phyloP scores from a whole-genome alignment of 306 rosid genomes.

The Adenanthera pavonina region DNA sequence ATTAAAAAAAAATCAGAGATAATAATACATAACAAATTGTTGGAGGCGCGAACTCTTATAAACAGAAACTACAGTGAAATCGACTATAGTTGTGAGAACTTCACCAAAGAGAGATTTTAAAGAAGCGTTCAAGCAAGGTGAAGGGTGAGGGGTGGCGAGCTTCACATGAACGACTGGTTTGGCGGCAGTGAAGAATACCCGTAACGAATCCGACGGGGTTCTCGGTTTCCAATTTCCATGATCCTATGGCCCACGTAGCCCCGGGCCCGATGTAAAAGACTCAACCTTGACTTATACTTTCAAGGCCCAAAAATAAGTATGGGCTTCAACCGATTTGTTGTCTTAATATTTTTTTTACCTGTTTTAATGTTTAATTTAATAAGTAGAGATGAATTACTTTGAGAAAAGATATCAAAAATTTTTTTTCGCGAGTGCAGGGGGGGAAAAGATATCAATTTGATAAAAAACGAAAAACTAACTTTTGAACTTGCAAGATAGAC shows the following conservation, averaged over 20 bases:
- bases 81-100: not conserved
- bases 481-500: no score
- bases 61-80: not conserved
- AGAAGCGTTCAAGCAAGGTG: not conserved
- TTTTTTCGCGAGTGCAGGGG: no score
- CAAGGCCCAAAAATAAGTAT: no score
- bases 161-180: not conserved
- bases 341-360: no score
- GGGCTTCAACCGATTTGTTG: no score
- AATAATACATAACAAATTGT: not conserved
- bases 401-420: no score
- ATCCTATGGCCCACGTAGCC: not conserved
- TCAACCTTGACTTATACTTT: not conserved
- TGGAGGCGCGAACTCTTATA: not conserved
- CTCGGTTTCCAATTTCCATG: no score
- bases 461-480: no score
- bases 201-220: not conserved
- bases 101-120: not conserved
- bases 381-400: no score
- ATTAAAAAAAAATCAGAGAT: not conserved
- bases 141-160: not conserved
- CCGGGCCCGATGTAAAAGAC: not conserved
- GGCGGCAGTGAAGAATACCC: not conserved
- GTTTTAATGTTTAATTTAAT: no score
- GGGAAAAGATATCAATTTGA: no score